These are phyloP conservation scores for Rhododendron ferrugineum DNA, from an alignment of 148 eudicot species.

Conservation along the genomic window DNA sequence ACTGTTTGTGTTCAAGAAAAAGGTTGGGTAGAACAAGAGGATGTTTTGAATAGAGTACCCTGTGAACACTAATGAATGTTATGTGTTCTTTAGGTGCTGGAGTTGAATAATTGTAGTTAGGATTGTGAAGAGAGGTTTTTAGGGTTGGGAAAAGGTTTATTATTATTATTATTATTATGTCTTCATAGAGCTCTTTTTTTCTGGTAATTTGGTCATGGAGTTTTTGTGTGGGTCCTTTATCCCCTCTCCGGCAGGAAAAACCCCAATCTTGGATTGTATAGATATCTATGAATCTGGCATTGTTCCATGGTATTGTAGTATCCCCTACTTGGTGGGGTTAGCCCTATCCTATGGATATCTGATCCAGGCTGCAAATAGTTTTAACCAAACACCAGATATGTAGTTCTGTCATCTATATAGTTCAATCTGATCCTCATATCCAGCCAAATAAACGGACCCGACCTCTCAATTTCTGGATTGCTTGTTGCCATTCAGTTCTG, in stretches of 20 bases:
- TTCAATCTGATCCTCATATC: not conserved
- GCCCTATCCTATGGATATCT: not conserved
- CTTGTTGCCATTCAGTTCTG: not conserved
- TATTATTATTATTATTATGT: not conserved
- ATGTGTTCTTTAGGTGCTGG: not conserved
- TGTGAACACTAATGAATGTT: not conserved
- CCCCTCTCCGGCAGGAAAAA: not conserved
- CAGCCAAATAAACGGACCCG: not conserved
- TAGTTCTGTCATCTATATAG: not conserved
- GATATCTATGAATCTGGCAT: not conserved
- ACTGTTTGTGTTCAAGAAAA: not conserved
- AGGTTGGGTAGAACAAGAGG: not conserved
- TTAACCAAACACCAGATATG: not conserved
- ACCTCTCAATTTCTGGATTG: not conserved
- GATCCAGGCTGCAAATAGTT: not conserved
- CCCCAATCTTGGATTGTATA: not conserved
- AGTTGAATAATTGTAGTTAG: not conserved
- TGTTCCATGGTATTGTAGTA: not conserved
- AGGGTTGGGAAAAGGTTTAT: not conserved
- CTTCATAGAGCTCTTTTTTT: not conserved
- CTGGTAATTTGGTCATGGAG: not conserved
- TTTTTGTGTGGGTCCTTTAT: no score
- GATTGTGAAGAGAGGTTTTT: not conserved
- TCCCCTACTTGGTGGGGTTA: not conserved
- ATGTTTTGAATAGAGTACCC: not conserved